Evolutionary conservation across 2,329 filamentous ascomycete genomes (phyloP), one percentile per base, ranked within the genome.

Genomic region (Rutstroemia sp.): DNA sequence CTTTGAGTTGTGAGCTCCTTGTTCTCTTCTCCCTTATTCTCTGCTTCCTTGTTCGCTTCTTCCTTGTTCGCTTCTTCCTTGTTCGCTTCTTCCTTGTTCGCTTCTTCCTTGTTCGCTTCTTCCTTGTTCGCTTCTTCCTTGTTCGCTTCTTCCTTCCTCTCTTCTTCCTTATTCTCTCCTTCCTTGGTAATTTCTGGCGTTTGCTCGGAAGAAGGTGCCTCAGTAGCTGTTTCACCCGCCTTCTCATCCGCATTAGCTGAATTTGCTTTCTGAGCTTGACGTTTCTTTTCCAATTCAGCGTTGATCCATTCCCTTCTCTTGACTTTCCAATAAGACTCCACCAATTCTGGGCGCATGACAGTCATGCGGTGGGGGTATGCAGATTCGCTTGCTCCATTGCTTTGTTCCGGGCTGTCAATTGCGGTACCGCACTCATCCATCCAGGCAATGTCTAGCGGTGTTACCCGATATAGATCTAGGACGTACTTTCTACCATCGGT

Each of bases 401-500:
- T 57, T 51, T 79, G 60, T 51, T 70, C 65, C 9, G 68, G 63
- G 42, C 65, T 71, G 38, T 59, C 57, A 47, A 68, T 65, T 16
- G 69, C 77, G n/a, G 71, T 74, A 67, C 80, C 80, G 63, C 83
- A 78, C 69, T 92, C 86, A 63, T 99, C 92, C 64, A 96, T 79
- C 92, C 95, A 99, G 21, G 80, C 73, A 56, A 96, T 84, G 71
- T 99, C 94, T 57, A 97, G 75, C 5, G 94, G 94, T 3, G 94
- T 95, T 61, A 97, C 87, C 57, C 94, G 85, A 76, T 99, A 99
- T 53, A 99, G 76, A 67, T 99, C 94, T 51, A 99, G 81, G n/a
- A 96, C 89, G 69, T 99, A 99, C 71, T 96, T 96, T 65, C 94
- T 84, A 39, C 92, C 94, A 68, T 99, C 94, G 1, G 94, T 99